A percentile compares a stretch with the other conserved stretches of the same genome.
Conservation (phyloP, 768 basidiomycete genomes). For the Boletus sp. region DNA sequence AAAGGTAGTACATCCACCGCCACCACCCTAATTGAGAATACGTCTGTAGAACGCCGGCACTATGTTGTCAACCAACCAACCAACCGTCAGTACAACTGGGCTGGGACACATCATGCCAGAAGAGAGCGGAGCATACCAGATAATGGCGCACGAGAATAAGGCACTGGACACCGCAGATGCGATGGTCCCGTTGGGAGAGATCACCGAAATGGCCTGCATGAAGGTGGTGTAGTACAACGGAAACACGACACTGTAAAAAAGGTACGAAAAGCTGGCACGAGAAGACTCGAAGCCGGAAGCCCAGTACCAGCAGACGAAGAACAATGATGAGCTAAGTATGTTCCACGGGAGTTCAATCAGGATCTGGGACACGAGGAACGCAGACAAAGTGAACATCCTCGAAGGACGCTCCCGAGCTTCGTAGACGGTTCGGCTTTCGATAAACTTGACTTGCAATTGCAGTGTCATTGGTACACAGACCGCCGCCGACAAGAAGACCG, state of each 20-base stretch:
- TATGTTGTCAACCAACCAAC: background rate
- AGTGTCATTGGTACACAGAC: slow-evolving; percentile 46
- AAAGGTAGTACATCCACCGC: slow-evolving; percentile 38
- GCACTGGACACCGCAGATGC: slow-evolving; percentile 38
- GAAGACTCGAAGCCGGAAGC: slow-evolving; percentile 38
- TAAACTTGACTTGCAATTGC: slow-evolving; percentile 58
- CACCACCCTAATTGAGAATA: slow-evolving; percentile 27
- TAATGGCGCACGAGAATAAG: slow-evolving; percentile 39
- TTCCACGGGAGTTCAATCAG: slow-evolving; percentile 46
- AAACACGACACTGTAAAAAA: slow-evolving; percentile 36
- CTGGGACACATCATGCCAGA: background rate
- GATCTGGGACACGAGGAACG: slow-evolving; percentile 51
- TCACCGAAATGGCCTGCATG: slow-evolving; percentile 39
- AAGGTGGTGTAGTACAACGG: slow-evolving; percentile 46
- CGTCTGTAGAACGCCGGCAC: background rate
- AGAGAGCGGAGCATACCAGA: slow-evolving; percentile 35
- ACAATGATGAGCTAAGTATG: slow-evolving; percentile 37
- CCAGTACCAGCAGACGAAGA: slow-evolving; percentile 51
- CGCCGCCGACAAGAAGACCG: slow-evolving; percentile 50
- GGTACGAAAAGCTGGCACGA: slow-evolving; percentile 40
- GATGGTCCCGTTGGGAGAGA: slow-evolving; percentile 41
- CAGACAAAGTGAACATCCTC: slow-evolving; percentile 61
- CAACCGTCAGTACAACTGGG: slow-evolving; percentile 1
- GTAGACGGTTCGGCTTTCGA: slow-evolving; percentile 53
- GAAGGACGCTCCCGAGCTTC: slow-evolving; percentile 63